These are phyloP conservation scores for Boletus rubroflammeus DNA, from an alignment of 768 basidiomycete species.

Conservation along the genomic window DNA sequence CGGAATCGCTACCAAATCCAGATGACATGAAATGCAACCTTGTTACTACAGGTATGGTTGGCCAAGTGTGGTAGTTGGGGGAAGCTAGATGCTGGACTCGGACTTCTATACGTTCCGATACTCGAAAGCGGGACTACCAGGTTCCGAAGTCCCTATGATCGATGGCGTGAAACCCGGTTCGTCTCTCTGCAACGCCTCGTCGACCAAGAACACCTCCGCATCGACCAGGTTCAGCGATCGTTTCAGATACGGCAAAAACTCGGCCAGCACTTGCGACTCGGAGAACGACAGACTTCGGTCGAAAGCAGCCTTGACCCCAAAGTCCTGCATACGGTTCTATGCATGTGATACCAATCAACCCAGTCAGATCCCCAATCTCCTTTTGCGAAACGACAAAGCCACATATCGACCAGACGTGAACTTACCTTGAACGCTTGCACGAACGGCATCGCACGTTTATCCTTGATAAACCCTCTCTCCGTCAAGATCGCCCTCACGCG, in stretches of 20 bases:
- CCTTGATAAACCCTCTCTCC: constrained; percentile 81
- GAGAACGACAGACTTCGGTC: constrained; percentile 80
- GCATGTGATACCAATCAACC: neutral
- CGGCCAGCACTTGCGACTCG: constrained; percentile 66
- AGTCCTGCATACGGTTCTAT: constrained; percentile 79
- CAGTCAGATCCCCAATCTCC: neutral
- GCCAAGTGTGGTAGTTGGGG: neutral
- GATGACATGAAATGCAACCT: neutral
- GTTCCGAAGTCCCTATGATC: constrained; percentile 84
- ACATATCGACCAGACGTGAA: constrained; percentile 28
- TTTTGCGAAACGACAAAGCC: neutral
- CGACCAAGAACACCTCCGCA: constrained; percentile 66
- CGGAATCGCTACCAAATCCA: neutral
- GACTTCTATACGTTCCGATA: constrained; percentile 66
- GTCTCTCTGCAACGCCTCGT: constrained; percentile 57
- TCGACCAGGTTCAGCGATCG: constrained; percentile 67
- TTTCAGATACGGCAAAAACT: constrained; percentile 78
- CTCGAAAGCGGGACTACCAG: constrained; percentile 81
- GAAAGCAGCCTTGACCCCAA: constrained; percentile 75
- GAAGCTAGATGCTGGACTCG: neutral
- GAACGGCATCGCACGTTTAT: constrained; percentile 95
- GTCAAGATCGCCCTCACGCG: constrained; percentile 67
- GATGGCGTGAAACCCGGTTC: constrained; percentile 57
- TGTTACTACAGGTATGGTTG: neutral
- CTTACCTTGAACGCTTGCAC: constrained; percentile 91